phyloP scores from a whole-genome alignment of 495 filamentous ascomycete species.

The Daldinia grandis region DNA sequence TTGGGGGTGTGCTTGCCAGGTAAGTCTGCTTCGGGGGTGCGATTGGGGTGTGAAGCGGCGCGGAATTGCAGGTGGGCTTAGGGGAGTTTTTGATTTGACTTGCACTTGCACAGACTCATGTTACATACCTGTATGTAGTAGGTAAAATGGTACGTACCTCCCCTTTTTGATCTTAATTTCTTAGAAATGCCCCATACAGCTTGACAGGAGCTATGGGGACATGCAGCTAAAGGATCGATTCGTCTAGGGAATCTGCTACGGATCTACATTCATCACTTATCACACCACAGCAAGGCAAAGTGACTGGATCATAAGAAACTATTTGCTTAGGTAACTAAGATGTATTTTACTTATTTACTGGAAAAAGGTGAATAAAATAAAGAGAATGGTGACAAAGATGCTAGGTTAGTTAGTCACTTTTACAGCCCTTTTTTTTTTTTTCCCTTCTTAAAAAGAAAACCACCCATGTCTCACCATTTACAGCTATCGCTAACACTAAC shows the following conservation, averaged over 20 bases:
- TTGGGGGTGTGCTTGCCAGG: conserved; percentile 3
- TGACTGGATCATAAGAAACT: conserved; percentile 15
- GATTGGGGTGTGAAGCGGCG: conserved; percentile 8
- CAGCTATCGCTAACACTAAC: background rate
- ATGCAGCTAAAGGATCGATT: background rate
- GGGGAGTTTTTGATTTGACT: conserved; percentile 14
- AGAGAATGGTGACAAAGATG: background rate
- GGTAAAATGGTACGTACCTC: conserved; percentile 8
- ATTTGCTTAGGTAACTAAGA: background rate
- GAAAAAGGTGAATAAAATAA: background rate
- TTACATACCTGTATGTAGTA: background rate
- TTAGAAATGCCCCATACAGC: background rate
- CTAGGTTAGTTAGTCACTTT: too few relatives aligned
- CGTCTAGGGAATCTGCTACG: background rate
- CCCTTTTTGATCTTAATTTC: conserved; percentile 8
- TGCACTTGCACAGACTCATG: conserved; percentile 1
- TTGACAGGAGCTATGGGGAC: background rate
- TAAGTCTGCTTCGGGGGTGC: background rate
- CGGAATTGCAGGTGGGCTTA: conserved; percentile 5
- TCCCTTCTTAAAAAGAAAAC: background rate
- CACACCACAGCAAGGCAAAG: conserved; percentile 17
- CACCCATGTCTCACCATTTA: conserved; percentile 21
- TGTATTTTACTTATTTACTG: too few relatives aligned
- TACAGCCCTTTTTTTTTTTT: background rate
- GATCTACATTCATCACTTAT: conserved; percentile 15